Evolutionary conservation across 192 early-diverging fungal species (phyloP).

Genomic region (Coemansia sp.): DNA sequence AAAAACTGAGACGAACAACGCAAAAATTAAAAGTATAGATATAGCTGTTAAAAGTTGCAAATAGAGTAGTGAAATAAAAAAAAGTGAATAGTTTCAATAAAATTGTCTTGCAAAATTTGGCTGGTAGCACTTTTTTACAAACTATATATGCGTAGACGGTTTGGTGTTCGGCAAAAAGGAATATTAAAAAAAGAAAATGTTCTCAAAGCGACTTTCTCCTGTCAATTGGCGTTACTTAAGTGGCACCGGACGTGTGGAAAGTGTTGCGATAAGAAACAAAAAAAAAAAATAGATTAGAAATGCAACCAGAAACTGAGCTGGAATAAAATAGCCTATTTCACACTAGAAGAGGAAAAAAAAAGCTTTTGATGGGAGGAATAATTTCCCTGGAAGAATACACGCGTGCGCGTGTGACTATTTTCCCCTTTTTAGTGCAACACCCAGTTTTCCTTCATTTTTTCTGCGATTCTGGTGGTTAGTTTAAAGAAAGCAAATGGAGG

Average conservation of each 20-base stretch:
- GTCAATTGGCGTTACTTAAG: neutral
- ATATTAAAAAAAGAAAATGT: neutral
- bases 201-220: neutral
- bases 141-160: neutral
- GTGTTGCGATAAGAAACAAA: neutral
- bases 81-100: neutral
- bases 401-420: neutral
- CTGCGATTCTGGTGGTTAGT: neutral
- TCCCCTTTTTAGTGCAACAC: neutral
- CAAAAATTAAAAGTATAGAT: conserved; percentile 4
- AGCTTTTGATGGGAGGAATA: neutral
- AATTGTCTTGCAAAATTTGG: neutral
- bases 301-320: conserved; percentile 1
- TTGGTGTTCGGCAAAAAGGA: neutral
- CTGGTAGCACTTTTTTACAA: neutral
- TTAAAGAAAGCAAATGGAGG: too few species aligned
- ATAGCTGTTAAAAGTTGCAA: neutral
- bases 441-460: neutral
- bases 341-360: neutral
- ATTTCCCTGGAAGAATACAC: neutral
- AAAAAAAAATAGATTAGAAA: neutral
- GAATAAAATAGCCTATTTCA: neutral
- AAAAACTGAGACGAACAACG: conserved; percentile 11
- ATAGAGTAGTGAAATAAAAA: conserved; percentile 1
- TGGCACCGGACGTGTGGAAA: neutral